Evolutionary conservation across 2,329 filamentous ascomycete species (phyloP), one percentile per base, ranked within the genome.

Genomic region (Alternaria sp.): DNA sequence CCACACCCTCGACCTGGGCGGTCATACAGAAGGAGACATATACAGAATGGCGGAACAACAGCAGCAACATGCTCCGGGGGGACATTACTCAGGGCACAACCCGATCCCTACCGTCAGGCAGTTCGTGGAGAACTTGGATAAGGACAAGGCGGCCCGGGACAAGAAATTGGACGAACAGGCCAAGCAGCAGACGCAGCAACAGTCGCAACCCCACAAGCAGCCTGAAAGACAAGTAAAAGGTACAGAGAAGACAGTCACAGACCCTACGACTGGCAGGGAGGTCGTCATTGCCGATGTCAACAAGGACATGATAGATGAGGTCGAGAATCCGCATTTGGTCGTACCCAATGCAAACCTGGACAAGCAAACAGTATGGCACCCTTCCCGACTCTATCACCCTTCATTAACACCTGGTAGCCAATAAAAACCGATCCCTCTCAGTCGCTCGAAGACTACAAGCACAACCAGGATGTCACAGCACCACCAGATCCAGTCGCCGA

Each of bases 281-380:
- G 91, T 97, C 20, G 87, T 91, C 65, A 97, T 98, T 64, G 91
- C 93, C 68, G 92, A 97, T 80, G 89, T 91, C 20, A 87, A 92
- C 71, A 84, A 89, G 55, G 85, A 90, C 46, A 88, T 90, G 70
- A 85, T 92, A 79, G 85, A 91, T 44, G 82, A 87, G 3, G 91
- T 90, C 0, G 87, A 92, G 52, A 85, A 96, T 60, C 92, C 93
- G 1, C 83, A 85, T 78, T 79, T 97, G 14, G 92, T 91, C 2
- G 87, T 98, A 0, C 94, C 94, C 18, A 98, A 97, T 78, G 92
- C 92, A 43, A 97, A 97, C 72, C 81, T 98, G 3, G 87, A 89
- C 64, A 94, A 91, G 75, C 82, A 87, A 3, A 91, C 92, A 4
- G 85, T 85, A 75, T 69, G 82, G 76, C 4, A 25, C 16, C 36